Conservation (phyloP, 768 basidiomycete species). For the Clavulina sp. region DNA sequence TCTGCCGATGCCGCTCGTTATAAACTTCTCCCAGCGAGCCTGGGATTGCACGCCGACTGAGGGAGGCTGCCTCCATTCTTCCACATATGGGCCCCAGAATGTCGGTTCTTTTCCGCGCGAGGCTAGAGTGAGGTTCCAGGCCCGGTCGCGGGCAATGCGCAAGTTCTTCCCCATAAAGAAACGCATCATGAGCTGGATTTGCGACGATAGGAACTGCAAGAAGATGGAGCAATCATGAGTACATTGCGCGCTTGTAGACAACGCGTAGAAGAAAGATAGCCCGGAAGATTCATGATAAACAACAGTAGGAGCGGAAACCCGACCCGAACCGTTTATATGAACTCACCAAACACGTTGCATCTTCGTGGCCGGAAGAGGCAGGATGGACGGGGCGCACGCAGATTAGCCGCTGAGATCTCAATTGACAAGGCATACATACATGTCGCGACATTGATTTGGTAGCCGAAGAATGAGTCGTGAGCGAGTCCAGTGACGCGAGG, state of each 20-base stretch:
- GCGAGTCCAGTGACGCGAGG: constrained; percentile 46
- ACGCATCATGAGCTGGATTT: constrained; percentile 54
- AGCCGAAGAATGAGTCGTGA: constrained; percentile 45
- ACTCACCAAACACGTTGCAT: constrained; percentile 57
- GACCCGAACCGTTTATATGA: too few species aligned
- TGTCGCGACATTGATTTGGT: constrained; percentile 48
- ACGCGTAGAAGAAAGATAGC: too few species aligned
- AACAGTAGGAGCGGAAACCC: too few species aligned
- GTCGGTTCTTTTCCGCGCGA: constrained; percentile 67
- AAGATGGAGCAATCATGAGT: too few species aligned
- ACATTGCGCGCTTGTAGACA: too few species aligned
- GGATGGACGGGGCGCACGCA: constrained; percentile 9
- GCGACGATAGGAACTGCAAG: constrained; percentile 56
- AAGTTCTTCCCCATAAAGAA: constrained; percentile 80
- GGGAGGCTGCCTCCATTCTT: constrained; percentile 56
- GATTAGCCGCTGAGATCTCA: constrained; percentile 4
- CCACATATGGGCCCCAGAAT: constrained; percentile 72
- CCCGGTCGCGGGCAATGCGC: constrained; percentile 56
- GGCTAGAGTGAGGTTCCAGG: constrained; percentile 54
- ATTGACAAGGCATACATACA: constrained; percentile 27
- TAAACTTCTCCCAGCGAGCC: constrained; percentile 20
- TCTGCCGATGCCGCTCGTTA: constrained; percentile 23
- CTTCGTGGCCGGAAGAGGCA: constrained; percentile 27
- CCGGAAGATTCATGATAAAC: too few species aligned
- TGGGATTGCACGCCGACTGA: constrained; percentile 13